A percentile compares a stretch with the other conserved stretches of the same genome.
These are phyloP conservation scores for Pseudogymnoascus sp. DNA, from an alignment of 2,329 filamentous ascomycete genomes.

Conservation along the genomic window DNA sequence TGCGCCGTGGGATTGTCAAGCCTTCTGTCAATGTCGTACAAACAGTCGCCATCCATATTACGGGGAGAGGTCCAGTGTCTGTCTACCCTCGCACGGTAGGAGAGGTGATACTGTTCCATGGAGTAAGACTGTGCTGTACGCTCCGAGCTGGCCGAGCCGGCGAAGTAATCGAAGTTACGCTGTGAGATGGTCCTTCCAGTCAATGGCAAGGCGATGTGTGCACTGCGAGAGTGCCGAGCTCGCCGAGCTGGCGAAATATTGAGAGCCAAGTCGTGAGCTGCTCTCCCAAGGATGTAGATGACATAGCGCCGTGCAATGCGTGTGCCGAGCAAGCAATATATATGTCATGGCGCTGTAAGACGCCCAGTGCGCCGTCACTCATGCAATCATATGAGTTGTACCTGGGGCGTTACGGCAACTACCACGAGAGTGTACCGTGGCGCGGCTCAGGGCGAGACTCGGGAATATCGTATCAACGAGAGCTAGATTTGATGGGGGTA, in stretches of 20 bases:
- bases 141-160: neutral
- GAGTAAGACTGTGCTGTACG: neutral
- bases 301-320: neutral
- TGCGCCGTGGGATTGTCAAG: neutral
- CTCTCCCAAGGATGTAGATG: neutral
- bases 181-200: neutral
- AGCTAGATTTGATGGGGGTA: neutral
- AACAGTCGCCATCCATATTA: neutral
- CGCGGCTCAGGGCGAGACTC: neutral
- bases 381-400: neutral
- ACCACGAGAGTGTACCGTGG: neutral
- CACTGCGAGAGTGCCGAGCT: neutral
- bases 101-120: neutral
- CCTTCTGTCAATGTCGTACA: neutral
- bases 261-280: neutral
- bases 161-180: neutral
- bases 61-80: neutral
- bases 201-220: neutral
- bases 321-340: neutral
- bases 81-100: neutral
- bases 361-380: neutral
- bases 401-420: neutral
- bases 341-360: neutral
- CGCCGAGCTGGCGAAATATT: neutral
- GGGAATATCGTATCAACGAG: neutral